Conservation (phyloP, 306 rosid genomes). For the Trifolium repens region DNA sequence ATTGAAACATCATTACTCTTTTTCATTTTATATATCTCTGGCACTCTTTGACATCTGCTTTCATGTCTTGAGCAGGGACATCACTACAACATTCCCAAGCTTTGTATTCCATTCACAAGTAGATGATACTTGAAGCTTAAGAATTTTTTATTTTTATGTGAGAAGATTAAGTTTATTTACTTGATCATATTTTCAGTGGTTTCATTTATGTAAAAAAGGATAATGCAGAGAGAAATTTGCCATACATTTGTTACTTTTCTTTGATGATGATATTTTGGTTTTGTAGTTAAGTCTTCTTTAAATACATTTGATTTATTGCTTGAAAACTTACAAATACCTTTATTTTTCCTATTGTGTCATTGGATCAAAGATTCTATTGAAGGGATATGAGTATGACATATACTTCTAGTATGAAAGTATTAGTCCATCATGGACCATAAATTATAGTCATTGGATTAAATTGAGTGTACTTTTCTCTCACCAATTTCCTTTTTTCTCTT, state of each 20-base stretch:
- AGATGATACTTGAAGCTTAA: conserved; percentile 65
- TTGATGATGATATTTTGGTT: conserved; percentile 36
- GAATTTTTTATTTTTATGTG: neutral
- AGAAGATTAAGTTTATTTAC: conserved; percentile 31
- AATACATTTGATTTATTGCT: conserved; percentile 14
- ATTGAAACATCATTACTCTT: too few relatives aligned
- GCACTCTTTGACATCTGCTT: conserved; percentile 8
- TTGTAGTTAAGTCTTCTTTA: conserved; percentile 36
- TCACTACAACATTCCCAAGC: conserved; percentile 95
- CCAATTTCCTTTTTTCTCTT: too few relatives aligned
- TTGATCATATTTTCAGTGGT: conserved; percentile 19
- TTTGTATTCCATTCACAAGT: conserved; percentile 94
- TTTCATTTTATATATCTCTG: neutral
- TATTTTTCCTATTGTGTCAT: neutral
- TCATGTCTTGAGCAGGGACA: conserved; percentile 65
- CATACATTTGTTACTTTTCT: conserved; percentile 29
- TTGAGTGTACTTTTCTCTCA: too few relatives aligned
- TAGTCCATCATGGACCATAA: too few relatives aligned
- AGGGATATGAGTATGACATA: neutral
- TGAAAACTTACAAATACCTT: neutral
- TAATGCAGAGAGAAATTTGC: conserved; percentile 28
- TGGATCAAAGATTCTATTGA: neutral
- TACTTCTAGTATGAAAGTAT: too few relatives aligned
- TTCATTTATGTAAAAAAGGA: conserved; percentile 35
- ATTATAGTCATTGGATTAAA: too few relatives aligned